phyloP scores from a whole-genome alignment of 371 early-diverging fungal genomes.

The Nosema muscidifuracis region DNA sequence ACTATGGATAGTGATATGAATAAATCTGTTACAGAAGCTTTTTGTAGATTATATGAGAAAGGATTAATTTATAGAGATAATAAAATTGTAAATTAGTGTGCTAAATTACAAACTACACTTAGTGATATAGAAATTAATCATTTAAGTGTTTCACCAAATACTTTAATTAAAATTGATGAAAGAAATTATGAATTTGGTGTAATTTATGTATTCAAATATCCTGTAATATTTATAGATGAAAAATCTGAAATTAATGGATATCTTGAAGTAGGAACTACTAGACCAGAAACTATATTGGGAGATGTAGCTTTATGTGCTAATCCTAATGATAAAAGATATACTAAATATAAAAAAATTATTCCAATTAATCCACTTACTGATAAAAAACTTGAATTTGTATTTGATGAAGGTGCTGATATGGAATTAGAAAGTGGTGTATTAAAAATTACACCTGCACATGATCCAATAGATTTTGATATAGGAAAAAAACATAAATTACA shows the following conservation, averaged over 20 bases:
- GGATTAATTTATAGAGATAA: slow-evolving; percentile 90
- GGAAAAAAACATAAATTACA: slow-evolving; percentile 84
- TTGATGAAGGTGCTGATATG: slow-evolving; percentile 82
- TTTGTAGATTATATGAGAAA: slow-evolving; percentile 84
- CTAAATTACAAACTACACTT: slow-evolving; percentile 83
- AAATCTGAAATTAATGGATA: background rate
- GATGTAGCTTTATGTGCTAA: slow-evolving; percentile 93
- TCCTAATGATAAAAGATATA: slow-evolving; percentile 76
- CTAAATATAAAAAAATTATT: slow-evolving; percentile 56
- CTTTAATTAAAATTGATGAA: slow-evolving; percentile 60
- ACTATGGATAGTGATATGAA: slow-evolving; percentile 81
- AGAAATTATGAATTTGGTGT: slow-evolving; percentile 94
- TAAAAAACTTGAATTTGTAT: slow-evolving; percentile 78
- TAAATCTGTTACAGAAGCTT: slow-evolving; percentile 82
- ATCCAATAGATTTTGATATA: slow-evolving; percentile 90
- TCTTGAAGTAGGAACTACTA: slow-evolving; percentile 79
- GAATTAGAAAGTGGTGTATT: slow-evolving; percentile 96
- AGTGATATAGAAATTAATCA: slow-evolving; percentile 79
- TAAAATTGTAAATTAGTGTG: slow-evolving; percentile 96
- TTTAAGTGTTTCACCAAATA: slow-evolving; percentile 42
- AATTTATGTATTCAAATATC: slow-evolving; percentile 69
- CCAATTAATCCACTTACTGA: slow-evolving; percentile 87
- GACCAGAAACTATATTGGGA: slow-evolving; percentile 97
- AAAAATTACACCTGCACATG: slow-evolving; percentile 99
- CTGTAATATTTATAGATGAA: slow-evolving; percentile 12